Evolutionary conservation across 139 green algal genomes (phyloP).

Genomic region (Coelastrella sp.): DNA sequence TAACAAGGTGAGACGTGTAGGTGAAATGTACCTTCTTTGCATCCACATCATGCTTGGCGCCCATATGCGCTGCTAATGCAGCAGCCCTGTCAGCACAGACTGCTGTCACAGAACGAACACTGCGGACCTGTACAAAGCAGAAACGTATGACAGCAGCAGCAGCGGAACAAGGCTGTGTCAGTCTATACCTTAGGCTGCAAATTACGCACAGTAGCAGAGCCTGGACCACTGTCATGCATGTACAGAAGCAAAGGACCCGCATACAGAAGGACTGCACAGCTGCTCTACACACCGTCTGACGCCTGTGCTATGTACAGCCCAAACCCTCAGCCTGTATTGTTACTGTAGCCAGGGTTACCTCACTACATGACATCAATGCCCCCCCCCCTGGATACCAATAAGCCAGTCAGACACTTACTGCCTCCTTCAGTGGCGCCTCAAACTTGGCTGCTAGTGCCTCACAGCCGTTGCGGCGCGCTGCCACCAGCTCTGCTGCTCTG

Average conservation of each 20-base stretch:
- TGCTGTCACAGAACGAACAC: conserved; percentile 34
- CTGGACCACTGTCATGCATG: no score
- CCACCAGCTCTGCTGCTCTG: conserved; percentile 42
- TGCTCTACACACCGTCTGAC: no score
- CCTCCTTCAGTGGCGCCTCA: conserved; percentile 90
- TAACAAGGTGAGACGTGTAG: no score
- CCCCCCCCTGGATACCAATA: conserved; percentile 44
- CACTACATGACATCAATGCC: no score
- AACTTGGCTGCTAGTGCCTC: conserved; percentile 67
- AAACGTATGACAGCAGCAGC: background rate
- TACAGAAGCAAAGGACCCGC: no score
- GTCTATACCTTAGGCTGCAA: conserved; percentile 46
- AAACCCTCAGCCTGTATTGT: no score
- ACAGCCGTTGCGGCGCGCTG: conserved; percentile 27
- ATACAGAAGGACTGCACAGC: no score
- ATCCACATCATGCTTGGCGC: conserved; percentile 79
- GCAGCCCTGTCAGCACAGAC: conserved; percentile 65
- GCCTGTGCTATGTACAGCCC: no score
- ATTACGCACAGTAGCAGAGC: no score
- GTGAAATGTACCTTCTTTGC: conserved; percentile 60
- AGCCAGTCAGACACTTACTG: conserved; percentile 8
- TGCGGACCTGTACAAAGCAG: conserved; percentile 22
- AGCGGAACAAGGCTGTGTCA: background rate
- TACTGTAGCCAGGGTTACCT: no score
- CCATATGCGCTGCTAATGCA: conserved; percentile 59